Percentiles rank a stretch among this genome's conserved stretches.
Conservation (phyloP, 2,329 filamentous ascomycete species). For the Fusarium pseudocircinatum region DNA sequence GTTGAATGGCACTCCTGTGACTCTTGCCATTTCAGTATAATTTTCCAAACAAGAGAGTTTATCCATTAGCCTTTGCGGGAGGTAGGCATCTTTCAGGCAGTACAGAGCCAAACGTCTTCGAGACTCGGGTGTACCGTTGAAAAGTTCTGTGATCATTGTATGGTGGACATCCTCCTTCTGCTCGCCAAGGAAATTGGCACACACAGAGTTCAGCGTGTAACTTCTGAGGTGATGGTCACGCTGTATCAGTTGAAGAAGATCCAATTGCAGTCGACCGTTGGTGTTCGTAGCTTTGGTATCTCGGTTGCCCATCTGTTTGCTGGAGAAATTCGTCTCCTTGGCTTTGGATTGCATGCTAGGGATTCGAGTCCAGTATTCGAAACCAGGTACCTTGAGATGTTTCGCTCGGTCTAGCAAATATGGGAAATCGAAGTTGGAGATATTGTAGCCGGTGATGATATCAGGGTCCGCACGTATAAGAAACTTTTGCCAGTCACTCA, state of each 20-base stretch:
- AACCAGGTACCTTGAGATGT: slow-evolving; percentile 80
- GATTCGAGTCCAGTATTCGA: slow-evolving; percentile 88
- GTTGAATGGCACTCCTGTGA: slow-evolving; percentile 98
- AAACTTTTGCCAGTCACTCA: slow-evolving; percentile 92
- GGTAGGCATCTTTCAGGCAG: slow-evolving; percentile 96
- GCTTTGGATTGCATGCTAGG: slow-evolving; percentile 75
- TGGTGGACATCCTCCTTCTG: slow-evolving; percentile 99
- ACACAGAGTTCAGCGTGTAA: slow-evolving; percentile 97
- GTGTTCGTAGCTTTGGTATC: slow-evolving; percentile 96
- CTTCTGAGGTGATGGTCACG: slow-evolving; percentile 94
- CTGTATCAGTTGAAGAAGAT: slow-evolving; percentile 93
- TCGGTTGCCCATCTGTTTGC: slow-evolving; percentile 97
- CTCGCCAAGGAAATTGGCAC: slow-evolving; percentile 91
- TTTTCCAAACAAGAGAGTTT: slow-evolving; percentile 99
- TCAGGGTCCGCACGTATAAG: slow-evolving; percentile 91
- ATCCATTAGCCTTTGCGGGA: slow-evolving; percentile 94
- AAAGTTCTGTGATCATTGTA: slow-evolving; percentile 98
- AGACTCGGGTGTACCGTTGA: slow-evolving; percentile 95
- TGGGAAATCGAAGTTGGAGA: slow-evolving; percentile 97
- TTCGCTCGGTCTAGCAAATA: slow-evolving; percentile 90
- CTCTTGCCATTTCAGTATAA: slow-evolving; percentile 99
- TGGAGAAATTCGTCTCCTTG: slow-evolving; percentile 88
- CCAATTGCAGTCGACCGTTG: slow-evolving; percentile 90
- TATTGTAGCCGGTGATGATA: slow-evolving; percentile 99
- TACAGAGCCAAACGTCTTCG: slow-evolving; percentile 91